Base-by-base conservation (phyloP, 2,329 filamentous ascomycete genomes). In the Fusarium liriodendri region DNA sequence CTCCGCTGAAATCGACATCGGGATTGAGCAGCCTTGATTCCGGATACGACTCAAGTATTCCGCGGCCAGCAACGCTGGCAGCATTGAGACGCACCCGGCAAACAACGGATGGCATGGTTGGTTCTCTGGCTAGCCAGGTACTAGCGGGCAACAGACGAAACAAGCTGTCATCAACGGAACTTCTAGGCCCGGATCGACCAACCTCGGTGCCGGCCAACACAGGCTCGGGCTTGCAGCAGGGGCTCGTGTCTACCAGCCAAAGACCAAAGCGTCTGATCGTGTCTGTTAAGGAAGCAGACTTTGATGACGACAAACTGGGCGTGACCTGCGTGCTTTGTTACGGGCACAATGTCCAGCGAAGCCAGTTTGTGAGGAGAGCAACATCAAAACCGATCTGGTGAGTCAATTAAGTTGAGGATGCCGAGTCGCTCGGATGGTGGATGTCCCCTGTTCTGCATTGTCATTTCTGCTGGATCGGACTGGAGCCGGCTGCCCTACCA, bases 281-380 rank as follows among this genome's bases (percentile, higher is more conserved):
- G 18, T 73, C 72, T 57, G 54, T 75, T 54, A 58, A 22, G 18
- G 72, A 75, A 65, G 72, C 70, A 61, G 65, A 73, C n/a, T 35
- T 78, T 47, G 45, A 74, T 52, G 67, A 72, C 27, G 69, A 77
- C 55, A 72, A 69, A 50, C 61, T 70, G 18, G 74, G 69, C 16
- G 58, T 77, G 37, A 77, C 70, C 35, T 78, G 77, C 62, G 77
- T 78, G 25, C 69, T 78, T n/a, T 77, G 76, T 67, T 76, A 78
- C 57, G 77, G 76, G 9, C 69, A 77, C 37, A 66, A 77, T 33
- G 72, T 77, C n/a, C 77, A 77, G 35, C 72, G 69, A 42, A 77
- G 77, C 42, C 71, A 70, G 45, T 65, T 65, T 7, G 64, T 73
- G 32, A 70, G 62, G 45, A 74, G 65, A 62, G 69, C 60, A 35